Conservation (phyloP, 2,329 filamentous ascomycete genomes). For the Metarhizium robertsii region DNA sequence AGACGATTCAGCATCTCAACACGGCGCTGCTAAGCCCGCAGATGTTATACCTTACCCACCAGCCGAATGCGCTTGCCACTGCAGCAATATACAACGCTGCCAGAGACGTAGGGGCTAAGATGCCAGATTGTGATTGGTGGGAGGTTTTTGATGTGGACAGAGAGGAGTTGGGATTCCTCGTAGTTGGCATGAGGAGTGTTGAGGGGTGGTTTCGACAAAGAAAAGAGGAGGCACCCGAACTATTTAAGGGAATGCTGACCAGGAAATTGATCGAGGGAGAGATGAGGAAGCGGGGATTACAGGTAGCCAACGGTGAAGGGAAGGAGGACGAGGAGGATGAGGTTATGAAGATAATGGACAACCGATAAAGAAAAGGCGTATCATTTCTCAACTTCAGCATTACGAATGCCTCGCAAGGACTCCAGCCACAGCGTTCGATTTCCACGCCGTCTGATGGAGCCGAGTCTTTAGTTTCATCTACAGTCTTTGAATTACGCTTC, state of each 20-base stretch:
- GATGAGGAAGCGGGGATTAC: conserved; percentile 42
- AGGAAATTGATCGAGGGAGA: conserved; percentile 49
- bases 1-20: conserved; percentile 73
- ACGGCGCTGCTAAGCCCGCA: conserved; percentile 79
- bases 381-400: no score
- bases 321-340: conserved; percentile 31
- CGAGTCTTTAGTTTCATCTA: no score
- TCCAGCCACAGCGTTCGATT: no score
- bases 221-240: conserved; percentile 42
- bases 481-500: no score
- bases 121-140: conserved; percentile 90
- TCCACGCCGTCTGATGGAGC: no score
- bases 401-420: no score
- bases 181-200: conserved; percentile 75
- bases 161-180: conserved; percentile 87
- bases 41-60: conserved; percentile 83
- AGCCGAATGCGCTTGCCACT: conserved; percentile 75
- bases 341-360: conserved; percentile 31
- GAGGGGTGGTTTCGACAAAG: conserved; percentile 59
- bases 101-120: conserved; percentile 62
- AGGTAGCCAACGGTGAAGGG: conserved; percentile 19
- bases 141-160: conserved; percentile 94
- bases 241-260: conserved; percentile 44
- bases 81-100: conserved; percentile 88
- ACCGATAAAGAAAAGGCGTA: conserved; percentile 12